A percentile compares a stretch with the other conserved stretches of the same genome.
Conservation (phyloP, 2,329 filamentous ascomycete species). For the Cytospora mali region DNA sequence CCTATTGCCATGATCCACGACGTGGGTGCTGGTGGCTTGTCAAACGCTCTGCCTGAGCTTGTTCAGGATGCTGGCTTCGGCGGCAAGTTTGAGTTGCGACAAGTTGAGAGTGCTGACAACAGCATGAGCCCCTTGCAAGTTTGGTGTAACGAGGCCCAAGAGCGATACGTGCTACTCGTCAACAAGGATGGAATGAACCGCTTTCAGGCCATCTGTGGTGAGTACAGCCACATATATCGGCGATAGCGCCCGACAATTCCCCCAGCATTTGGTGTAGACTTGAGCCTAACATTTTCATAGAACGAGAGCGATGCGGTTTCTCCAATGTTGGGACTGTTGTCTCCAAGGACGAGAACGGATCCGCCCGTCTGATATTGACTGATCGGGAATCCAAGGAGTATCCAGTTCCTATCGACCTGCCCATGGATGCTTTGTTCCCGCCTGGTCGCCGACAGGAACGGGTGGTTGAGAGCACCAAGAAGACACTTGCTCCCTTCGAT, state of each 20-base stretch:
- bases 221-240: constrained; percentile 33
- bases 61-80: constrained; percentile 91
- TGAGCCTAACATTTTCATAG: constrained; percentile 39
- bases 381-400: constrained; percentile 77
- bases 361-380: constrained; percentile 75
- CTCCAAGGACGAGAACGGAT: constrained; percentile 61
- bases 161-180: constrained; percentile 91
- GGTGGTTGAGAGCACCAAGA: constrained; percentile 69
- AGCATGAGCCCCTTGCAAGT: constrained; percentile 96
- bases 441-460: constrained; percentile 82
- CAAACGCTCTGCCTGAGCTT: constrained; percentile 79
- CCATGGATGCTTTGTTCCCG: constrained; percentile 86
- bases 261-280: not conserved
- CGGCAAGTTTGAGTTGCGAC: constrained; percentile 89
- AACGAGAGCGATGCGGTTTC: constrained; percentile 87
- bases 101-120: constrained; percentile 86
- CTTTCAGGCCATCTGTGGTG: constrained; percentile 68
- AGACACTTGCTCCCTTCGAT: constrained; percentile 72
- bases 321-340: constrained; percentile 84
- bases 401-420: constrained; percentile 80
- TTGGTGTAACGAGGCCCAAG: constrained; percentile 97
- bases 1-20: constrained; percentile 98
- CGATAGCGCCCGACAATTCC: not conserved
- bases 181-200: constrained; percentile 78
- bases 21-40: constrained; percentile 85